These are phyloP conservation scores for Periconia digitata DNA, from an alignment of 2,329 filamentous ascomycete genomes.

Conservation along the genomic window DNA sequence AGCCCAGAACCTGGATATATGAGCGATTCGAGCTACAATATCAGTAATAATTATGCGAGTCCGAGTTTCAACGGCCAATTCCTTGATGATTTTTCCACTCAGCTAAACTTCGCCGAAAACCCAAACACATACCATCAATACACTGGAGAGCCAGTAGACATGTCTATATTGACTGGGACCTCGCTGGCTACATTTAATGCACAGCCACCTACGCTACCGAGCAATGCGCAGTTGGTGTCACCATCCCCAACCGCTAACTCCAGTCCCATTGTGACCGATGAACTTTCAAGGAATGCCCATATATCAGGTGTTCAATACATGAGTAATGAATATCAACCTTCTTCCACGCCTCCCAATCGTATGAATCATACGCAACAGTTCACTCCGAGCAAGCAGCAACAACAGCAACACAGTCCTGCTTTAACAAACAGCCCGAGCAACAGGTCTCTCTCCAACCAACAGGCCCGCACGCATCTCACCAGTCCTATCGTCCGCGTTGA, in stretches of 20 bases:
- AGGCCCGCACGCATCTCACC: slow-evolving; percentile 34
- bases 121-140: slow-evolving; percentile 24
- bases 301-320: slow-evolving; percentile 21
- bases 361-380: slow-evolving; percentile 21
- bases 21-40: slow-evolving; percentile 36
- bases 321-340: slow-evolving; percentile 18
- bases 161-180: slow-evolving; percentile 31
- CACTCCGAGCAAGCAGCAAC: slow-evolving; percentile 34
- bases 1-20: slow-evolving; percentile 39
- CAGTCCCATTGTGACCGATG: slow-evolving; percentile 39
- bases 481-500: slow-evolving; percentile 45
- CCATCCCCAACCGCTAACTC: slow-evolving; percentile 40
- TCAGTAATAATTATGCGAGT: slow-evolving; percentile 33
- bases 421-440: slow-evolving; percentile 40
- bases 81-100: slow-evolving; percentile 31
- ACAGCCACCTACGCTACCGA: slow-evolving; percentile 24
- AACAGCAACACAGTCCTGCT: slow-evolving; percentile 37
- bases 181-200: slow-evolving; percentile 34
- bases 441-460: slow-evolving; percentile 25
- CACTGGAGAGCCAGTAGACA: slow-evolving; percentile 22
- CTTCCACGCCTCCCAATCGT: slow-evolving; percentile 32
- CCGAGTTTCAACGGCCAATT: slow-evolving; percentile 34
- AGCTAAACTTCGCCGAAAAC: slow-evolving; percentile 33
- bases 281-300: slow-evolving; percentile 18
- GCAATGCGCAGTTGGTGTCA: slow-evolving; percentile 35